Conservation (phyloP, 176 grass and related monocot genomes). For the Themeda triandra region DNA sequence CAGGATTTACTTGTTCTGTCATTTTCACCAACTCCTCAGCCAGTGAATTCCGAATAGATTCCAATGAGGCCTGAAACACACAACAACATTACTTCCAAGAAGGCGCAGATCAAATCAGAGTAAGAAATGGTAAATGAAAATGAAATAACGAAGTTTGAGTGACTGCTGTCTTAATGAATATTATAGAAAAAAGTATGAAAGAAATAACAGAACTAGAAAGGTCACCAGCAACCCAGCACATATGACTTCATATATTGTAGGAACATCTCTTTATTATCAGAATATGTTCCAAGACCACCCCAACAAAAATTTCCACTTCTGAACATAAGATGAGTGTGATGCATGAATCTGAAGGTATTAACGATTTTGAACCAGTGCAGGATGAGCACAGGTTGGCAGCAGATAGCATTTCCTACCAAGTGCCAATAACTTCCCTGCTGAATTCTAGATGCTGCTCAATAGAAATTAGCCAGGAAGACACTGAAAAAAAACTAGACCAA, state of each 20-base stretch:
- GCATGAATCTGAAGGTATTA: not conserved
- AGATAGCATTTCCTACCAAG: not conserved
- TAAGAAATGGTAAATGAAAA: not conserved
- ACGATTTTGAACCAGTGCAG: not conserved
- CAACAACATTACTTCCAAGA: constrained; percentile 15
- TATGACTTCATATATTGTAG: not conserved
- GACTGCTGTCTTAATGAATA: not conserved
- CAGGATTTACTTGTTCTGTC: constrained; percentile 81
- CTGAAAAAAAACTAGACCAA: not conserved
- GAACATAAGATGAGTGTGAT: not conserved
- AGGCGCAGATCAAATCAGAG: not conserved
- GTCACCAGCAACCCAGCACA: not conserved
- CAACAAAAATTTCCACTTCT: constrained; percentile 14
- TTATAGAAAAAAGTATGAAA: not conserved
- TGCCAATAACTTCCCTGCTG: not conserved
- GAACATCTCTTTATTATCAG: not conserved
- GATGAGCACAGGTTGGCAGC: not conserved
- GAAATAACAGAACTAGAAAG: not conserved
- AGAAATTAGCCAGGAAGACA: not conserved
- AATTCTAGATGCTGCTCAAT: not conserved
- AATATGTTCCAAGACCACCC: not conserved
- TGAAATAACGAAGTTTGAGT: not conserved
- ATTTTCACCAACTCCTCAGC: constrained; percentile 98
- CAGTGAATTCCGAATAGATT: constrained; percentile 93
- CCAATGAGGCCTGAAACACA: constrained; percentile 79